phyloP scores from a whole-genome alignment of 768 basidiomycete genomes.

The Tylopilus sp. region DNA sequence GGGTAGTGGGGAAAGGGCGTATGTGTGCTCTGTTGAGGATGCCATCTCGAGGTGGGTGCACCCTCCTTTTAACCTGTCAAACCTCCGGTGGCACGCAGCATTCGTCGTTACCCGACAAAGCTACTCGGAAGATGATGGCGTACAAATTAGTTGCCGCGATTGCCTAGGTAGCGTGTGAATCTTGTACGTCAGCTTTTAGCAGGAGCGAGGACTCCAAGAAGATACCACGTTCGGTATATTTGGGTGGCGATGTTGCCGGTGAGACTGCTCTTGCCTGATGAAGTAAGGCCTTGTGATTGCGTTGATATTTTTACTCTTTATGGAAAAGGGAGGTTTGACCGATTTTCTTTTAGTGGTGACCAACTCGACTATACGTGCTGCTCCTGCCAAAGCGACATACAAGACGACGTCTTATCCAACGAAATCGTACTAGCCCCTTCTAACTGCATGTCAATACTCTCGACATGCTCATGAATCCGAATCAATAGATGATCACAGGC shows the following conservation, averaged over 20 bases:
- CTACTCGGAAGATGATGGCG: conserved; percentile 21
- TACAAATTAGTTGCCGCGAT: conserved; percentile 19
- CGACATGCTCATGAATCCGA: too few relatives aligned
- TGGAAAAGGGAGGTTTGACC: conserved; percentile 1
- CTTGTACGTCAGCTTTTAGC: conserved; percentile 28
- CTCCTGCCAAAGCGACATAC: too few relatives aligned
- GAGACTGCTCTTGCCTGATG: conserved; percentile 8
- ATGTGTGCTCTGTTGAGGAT: conserved; percentile 5
- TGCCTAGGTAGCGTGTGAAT: conserved; percentile 28
- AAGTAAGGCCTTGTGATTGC: conserved; percentile 23
- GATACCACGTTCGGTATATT: conserved; percentile 25
- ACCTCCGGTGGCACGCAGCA: conserved; percentile 14
- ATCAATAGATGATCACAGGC: too few relatives aligned
- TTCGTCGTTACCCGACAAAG: conserved; percentile 22
- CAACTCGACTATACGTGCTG: too few relatives aligned
- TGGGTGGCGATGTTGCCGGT: conserved; percentile 18
- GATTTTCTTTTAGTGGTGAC: too few relatives aligned
- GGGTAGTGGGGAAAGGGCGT: background rate
- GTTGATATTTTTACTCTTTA: conserved; percentile 18
- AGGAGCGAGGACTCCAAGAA: conserved; percentile 5
- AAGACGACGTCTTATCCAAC: too few relatives aligned
- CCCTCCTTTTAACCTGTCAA: conserved; percentile 27
- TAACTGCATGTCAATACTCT: too few relatives aligned
- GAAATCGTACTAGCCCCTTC: too few relatives aligned
- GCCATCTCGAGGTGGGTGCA: conserved; percentile 7